Base-by-base conservation (phyloP, 2,329 filamentous ascomycete genomes). In the Sporothrix mexicana region DNA sequence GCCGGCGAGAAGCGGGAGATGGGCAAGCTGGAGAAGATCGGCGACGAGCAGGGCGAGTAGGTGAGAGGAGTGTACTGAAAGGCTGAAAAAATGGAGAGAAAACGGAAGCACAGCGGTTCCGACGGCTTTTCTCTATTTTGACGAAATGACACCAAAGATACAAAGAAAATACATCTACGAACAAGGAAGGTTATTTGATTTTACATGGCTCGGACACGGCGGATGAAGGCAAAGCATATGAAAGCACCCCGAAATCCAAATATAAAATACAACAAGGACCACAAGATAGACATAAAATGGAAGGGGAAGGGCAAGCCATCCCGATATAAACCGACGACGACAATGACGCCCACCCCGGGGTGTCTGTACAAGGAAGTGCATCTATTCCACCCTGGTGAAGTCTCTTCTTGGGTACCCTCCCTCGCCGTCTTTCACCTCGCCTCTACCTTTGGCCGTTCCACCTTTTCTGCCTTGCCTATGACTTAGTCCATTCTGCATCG, bases 1-100 rank as follows among this genome's bases (percentile, higher is more conserved):
- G 88, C 90, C 17, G 95, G 96, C 15, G 91, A 97, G 85, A 97
- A 97, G 88, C 88, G 94, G 74, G 93, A 96, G 73, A 93, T 94
- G 89, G 95, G 95, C 77, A 97, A 97, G 86, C 84, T 99, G 76
- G 94, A 98, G 87, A 98, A 98, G 89, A 89, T 98, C 79, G 93
- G 91, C 15, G 92, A 97, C 77, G 91, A 93, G 80, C 81, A 84
- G 41, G 89, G 90, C 71, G 88, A 91, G 80, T 90, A 73, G 55
- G 25, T 9, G 12, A 17, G 20, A 6, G 15, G 55, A 3, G 13
- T 4, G 64, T 1, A n/a, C 10, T 20, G n/a, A 15, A n/a, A 51
- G n/a, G 47, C 13, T 17, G n/a, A 15, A n/a, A 51, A n/a, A 51
- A 7, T 23, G 25, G 7, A 7, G 7, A 55, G 20, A 55, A 23